Conservation (phyloP, 495 filamentous ascomycete genomes). For the Oidiodendron maius region DNA sequence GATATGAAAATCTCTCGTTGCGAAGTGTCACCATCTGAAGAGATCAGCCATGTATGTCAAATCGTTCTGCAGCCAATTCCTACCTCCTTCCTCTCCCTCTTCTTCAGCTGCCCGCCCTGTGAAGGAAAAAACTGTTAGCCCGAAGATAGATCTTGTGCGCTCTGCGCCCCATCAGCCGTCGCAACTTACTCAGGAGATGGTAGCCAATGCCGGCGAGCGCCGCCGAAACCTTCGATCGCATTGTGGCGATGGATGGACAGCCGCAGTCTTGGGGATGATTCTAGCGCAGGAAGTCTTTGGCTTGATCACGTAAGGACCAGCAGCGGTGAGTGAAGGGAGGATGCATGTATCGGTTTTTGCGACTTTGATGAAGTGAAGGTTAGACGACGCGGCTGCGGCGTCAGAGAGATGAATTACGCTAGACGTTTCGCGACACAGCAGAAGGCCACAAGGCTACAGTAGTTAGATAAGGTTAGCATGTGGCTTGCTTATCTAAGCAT, state of each 20-base stretch:
- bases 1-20: constrained; percentile 90
- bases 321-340: constrained; percentile 12
- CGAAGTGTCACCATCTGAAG: constrained; percentile 37
- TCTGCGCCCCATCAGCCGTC: neutral
- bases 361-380: too few species aligned
- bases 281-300: neutral
- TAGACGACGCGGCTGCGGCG: too few species aligned
- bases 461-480: too few species aligned
- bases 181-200: constrained; percentile 22
- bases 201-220: constrained; percentile 6
- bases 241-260: neutral
- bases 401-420: too few species aligned
- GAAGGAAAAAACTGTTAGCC: constrained; percentile 2
- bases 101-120: constrained; percentile 44
- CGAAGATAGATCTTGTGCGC: neutral
- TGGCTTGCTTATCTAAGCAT: too few species aligned
- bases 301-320: constrained; percentile 21
- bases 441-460: too few species aligned
- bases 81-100: constrained; percentile 42
- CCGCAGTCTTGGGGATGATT: neutral
- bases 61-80: neutral
- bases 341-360: constrained; percentile 25
- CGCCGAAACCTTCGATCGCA: constrained; percentile 12
- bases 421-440: too few species aligned
- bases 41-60: constrained; percentile 9